Conservation (phyloP, 768 basidiomycete species). For the Russula olivacea region DNA sequence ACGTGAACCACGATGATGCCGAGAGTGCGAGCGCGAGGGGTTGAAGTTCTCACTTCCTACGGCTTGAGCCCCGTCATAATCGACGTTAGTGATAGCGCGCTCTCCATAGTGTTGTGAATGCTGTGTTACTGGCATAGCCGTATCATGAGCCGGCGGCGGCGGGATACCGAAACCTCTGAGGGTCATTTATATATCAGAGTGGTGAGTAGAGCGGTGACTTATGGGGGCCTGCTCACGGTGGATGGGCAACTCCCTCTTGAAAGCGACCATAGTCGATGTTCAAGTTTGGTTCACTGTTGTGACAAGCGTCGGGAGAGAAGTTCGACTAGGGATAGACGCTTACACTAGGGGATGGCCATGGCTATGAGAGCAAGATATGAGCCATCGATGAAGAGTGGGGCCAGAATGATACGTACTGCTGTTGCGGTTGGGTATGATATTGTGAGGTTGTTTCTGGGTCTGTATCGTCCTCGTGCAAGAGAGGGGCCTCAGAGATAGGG, state of each 20-base stretch:
- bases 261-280: conserved; percentile 23
- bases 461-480: conserved; percentile 7
- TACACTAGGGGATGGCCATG: conserved; percentile 1
- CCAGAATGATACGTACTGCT: conserved; percentile 1
- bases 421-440: neutral
- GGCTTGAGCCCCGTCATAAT: conserved; percentile 14
- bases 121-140: conserved; percentile 12
- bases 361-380: neutral
- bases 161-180: conserved; percentile 4
- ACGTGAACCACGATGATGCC: conserved; percentile 11
- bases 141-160: conserved; percentile 1
- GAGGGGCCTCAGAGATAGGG: conserved; percentile 11
- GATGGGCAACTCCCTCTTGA: conserved; percentile 16
- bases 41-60: conserved; percentile 10
- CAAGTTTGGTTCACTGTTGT: conserved; percentile 17
- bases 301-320: neutral
- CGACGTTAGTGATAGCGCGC: conserved; percentile 19
- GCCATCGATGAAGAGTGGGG: neutral
- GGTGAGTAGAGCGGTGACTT: neutral
- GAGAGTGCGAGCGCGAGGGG: conserved; percentile 3
- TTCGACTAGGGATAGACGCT: neutral
- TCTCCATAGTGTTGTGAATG: conserved; percentile 20
- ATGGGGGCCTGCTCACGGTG: conserved; percentile 3
- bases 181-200: neutral
- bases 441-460: conserved; percentile 3